Evolutionary conservation across 306 rosid species (phyloP).

Genomic region (Lotus japonicus): DNA sequence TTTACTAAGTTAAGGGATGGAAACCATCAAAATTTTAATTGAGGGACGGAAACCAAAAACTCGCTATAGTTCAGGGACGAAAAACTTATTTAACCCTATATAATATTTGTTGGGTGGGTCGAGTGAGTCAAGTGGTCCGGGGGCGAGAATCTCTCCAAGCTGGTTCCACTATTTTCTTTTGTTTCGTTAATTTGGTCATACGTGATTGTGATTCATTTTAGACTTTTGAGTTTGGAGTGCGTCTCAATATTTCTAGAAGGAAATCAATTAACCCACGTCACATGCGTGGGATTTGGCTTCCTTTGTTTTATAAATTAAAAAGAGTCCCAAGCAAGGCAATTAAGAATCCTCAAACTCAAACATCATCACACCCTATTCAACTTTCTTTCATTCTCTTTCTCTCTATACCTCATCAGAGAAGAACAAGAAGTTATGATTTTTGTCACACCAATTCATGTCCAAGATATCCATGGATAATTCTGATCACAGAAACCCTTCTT

Average conservation of each 20-base stretch:
- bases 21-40: too few species aligned
- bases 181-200: conserved; percentile 4
- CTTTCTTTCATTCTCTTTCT: background rate
- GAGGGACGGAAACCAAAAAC: too few species aligned
- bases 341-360: background rate
- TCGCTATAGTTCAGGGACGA: too few species aligned
- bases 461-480: conserved; percentile 45
- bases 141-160: conserved; percentile 12
- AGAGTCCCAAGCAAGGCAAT: conserved; percentile 2
- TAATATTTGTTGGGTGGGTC: background rate
- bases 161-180: background rate
- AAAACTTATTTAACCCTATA: too few species aligned
- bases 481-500: conserved; percentile 26
- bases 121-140: background rate
- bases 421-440: conserved; percentile 65
- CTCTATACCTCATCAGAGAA: too few species aligned
- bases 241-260: conserved; percentile 61
- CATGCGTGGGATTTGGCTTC: background rate
- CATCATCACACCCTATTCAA: background rate
- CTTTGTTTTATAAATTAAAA: conserved; percentile 20
- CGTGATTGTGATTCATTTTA: background rate
- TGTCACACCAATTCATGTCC: background rate
- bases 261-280: conserved; percentile 47
- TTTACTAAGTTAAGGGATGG: too few species aligned
- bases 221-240: background rate